Evolutionary conservation across 306 rosid genomes (phyloP).

Genomic region (Dryas drummondii): DNA sequence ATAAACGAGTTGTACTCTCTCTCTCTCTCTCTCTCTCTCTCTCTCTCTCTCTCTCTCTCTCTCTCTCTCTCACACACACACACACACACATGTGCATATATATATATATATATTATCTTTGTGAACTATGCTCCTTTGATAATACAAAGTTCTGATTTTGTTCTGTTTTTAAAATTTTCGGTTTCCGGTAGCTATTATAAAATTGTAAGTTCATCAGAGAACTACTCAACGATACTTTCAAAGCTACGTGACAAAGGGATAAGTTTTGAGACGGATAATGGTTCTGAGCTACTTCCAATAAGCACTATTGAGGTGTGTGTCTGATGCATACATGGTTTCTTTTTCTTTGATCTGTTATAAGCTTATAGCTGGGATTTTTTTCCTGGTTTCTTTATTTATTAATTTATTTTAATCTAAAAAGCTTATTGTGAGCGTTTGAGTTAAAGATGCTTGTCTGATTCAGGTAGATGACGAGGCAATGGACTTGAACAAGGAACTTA

Average conservation of each 20-base stretch:
- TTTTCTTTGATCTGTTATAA: not conserved
- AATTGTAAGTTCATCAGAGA: conserved; percentile 78
- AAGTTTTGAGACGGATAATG: conserved; percentile 81
- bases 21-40: too few species aligned
- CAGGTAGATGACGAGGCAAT: conserved; percentile 92
- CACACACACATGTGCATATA: not conserved
- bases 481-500: conserved; percentile 88
- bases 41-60: too few species aligned
- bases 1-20: not conserved
- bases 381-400: not conserved
- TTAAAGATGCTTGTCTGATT: conserved; percentile 24
- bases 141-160: conserved; percentile 23
- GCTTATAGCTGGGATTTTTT: conserved; percentile 9
- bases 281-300: conserved; percentile 86
- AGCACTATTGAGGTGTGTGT: conserved; percentile 66
- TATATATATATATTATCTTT: not conserved
- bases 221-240: conserved; percentile 60
- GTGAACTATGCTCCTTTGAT: not conserved
- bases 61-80: not conserved
- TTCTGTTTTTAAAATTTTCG: conserved; percentile 9
- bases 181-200: conserved; percentile 65
- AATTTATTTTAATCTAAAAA: not conserved
- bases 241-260: conserved; percentile 76
- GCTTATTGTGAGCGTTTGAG: not conserved
- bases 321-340: not conserved